Evolutionary conservation across 106 monocot species (phyloP).

Genomic region (Narthecium ossifragum): DNA sequence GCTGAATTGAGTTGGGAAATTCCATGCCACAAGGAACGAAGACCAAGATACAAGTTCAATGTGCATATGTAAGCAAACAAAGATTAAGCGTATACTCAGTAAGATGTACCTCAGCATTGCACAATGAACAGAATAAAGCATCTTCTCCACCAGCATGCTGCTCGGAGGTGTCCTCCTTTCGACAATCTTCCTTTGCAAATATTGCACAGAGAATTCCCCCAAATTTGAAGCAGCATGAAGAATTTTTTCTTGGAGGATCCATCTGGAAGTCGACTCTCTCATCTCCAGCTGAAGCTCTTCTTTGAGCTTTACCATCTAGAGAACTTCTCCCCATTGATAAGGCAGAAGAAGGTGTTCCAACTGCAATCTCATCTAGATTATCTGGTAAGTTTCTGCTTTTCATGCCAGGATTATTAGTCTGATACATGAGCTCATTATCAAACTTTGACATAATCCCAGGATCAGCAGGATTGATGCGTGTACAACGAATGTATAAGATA

Average conservation of each 20-base stretch:
- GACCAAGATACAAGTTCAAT: too few species aligned
- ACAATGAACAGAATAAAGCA: slow-evolving; percentile 94
- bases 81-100: too few species aligned
- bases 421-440: slow-evolving; percentile 37
- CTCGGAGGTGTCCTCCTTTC: slow-evolving; percentile 49
- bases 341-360: slow-evolving; percentile 38
- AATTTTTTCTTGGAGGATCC: slow-evolving; percentile 27
- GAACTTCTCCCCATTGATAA: slow-evolving; percentile 60
- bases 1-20: too few species aligned
- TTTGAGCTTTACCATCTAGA: slow-evolving; percentile 37
- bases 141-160: slow-evolving; percentile 59
- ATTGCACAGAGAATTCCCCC: slow-evolving; percentile 58
- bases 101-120: slow-evolving; percentile 89
- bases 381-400: slow-evolving; percentile 32
- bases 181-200: slow-evolving; percentile 91
- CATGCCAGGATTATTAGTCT: slow-evolving; percentile 18
- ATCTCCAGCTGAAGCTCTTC: slow-evolving; percentile 33
- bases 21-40: too few species aligned
- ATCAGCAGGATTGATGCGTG: slow-evolving; percentile 95
- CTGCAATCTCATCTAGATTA: slow-evolving; percentile 18
- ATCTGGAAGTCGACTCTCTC: slow-evolving; percentile 27
- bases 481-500: slow-evolving; percentile 84
- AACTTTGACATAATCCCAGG: slow-evolving; percentile 92
- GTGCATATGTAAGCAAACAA: too few species aligned
- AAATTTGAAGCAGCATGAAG: slow-evolving; percentile 29